Percentiles rank a stretch among this genome's conserved stretches.
phyloP scores from a whole-genome alignment of 2,329 filamentous ascomycete genomes.

The Nemania sp. region DNA sequence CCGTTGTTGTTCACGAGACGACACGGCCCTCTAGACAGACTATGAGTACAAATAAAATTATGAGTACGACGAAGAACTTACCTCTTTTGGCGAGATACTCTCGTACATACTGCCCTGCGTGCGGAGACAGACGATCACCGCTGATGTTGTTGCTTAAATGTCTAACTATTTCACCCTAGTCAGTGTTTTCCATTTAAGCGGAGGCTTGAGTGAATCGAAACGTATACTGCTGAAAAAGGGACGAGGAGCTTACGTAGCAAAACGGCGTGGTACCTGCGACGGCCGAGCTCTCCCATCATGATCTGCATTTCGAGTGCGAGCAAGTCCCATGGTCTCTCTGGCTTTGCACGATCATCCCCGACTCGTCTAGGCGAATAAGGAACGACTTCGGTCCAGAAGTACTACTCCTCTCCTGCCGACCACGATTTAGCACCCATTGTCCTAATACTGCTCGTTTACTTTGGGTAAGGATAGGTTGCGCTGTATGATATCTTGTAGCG shows the following conservation, averaged over 20 bases:
- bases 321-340: slow-evolving; percentile 52
- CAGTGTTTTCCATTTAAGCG: neutral
- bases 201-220: neutral
- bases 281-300: slow-evolving; percentile 51
- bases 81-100: slow-evolving; percentile 48
- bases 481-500: neutral
- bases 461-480: neutral
- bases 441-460: neutral
- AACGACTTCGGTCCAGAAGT: slow-evolving; percentile 61
- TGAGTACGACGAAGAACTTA: slow-evolving; percentile 20
- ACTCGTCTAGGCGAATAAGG: slow-evolving; percentile 53
- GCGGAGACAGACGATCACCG: slow-evolving; percentile 54
- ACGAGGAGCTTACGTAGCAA: slow-evolving; percentile 55
- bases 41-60: neutral
- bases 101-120: slow-evolving; percentile 52
- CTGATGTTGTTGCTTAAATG: slow-evolving; percentile 60
- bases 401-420: slow-evolving; percentile 60
- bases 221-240: neutral
- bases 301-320: slow-evolving; percentile 56
- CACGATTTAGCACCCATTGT: slow-evolving; percentile 64
- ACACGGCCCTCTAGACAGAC: neutral
- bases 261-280: slow-evolving; percentile 55
- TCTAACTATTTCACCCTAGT: slow-evolving; percentile 53
- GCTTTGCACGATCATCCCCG: slow-evolving; percentile 45
- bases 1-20: neutral